phyloP scores from a whole-genome alignment of 176 grass and related monocot species.

The Tillandsia leiboldiana region DNA sequence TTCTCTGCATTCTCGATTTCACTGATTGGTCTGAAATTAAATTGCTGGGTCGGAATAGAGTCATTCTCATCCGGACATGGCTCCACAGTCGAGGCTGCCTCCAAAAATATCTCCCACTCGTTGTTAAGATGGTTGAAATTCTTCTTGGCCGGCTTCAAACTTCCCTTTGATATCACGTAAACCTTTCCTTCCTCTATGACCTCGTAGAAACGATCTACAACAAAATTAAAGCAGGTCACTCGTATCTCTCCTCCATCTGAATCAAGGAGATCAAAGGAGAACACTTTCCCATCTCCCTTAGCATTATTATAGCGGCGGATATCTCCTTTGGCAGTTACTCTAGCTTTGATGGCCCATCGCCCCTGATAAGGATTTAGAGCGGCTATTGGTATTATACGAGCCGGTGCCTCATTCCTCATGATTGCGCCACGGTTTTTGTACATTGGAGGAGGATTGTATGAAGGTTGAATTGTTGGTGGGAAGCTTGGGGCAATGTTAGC shows the following conservation, averaged over 20 bases:
- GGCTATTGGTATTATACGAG: conserved; percentile 74
- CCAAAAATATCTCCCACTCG: conserved; percentile 92
- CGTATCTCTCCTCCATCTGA: conserved; percentile 83
- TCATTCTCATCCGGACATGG: conserved; percentile 63
- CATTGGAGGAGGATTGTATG: conserved; percentile 62
- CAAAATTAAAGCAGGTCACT: conserved; percentile 72
- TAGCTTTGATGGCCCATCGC: conserved; percentile 84
- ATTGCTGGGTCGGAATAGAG: conserved; percentile 77
- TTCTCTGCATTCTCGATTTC: conserved; percentile 72
- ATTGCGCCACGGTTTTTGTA: conserved; percentile 77
- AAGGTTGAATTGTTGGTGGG: conserved; percentile 50
- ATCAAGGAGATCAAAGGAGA: conserved; percentile 92
- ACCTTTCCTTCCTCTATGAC: conserved; percentile 82
- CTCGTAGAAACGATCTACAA: conserved; percentile 81
- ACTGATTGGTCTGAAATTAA: conserved; percentile 64
- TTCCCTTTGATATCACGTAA: conserved; percentile 84
- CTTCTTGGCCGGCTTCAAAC: conserved; percentile 68
- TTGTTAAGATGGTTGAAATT: conserved; percentile 86
- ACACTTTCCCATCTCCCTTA: conserved; percentile 93
- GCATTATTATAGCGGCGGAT: conserved; percentile 85
- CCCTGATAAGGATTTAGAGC: conserved; percentile 89
- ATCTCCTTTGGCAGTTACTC: conserved; percentile 84
- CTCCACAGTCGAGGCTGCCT: conserved; percentile 60
- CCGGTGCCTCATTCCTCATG: conserved; percentile 83
- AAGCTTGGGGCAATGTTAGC: conserved; percentile 29